Evolutionary conservation across 169 alveolate genomes (phyloP).

Genomic region (Perkinsus chesapeaki): DNA sequence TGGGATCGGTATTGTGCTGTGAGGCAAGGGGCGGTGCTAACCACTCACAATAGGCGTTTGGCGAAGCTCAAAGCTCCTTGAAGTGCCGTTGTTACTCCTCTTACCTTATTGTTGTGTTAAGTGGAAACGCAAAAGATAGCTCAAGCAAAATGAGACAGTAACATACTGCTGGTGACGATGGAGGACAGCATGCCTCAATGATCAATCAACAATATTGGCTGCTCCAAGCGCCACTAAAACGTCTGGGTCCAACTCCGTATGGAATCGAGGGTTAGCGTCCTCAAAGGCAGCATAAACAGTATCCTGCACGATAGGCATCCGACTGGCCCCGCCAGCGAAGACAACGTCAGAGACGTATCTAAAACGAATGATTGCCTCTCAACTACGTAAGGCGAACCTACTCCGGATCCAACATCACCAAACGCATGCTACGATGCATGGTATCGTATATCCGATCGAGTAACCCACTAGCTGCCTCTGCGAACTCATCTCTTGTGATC

Average conservation of each 20-base stretch:
- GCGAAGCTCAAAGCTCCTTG: background rate
- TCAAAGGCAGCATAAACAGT: background rate
- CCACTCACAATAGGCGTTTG: background rate
- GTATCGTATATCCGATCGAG: background rate
- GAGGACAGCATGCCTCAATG: background rate
- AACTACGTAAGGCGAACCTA: background rate
- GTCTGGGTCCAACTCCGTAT: background rate
- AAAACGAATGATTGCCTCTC: background rate
- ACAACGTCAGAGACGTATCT: background rate
- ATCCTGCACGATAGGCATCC: background rate
- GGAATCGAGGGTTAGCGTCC: background rate
- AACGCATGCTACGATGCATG: background rate
- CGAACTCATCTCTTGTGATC: background rate
- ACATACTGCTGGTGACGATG: background rate
- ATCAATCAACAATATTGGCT: background rate
- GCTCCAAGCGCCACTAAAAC: background rate
- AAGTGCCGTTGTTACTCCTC: background rate
- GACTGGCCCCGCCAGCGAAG: background rate
- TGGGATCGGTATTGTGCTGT: background rate
- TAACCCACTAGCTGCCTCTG: background rate
- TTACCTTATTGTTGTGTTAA: too few species aligned
- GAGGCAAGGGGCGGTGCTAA: background rate
- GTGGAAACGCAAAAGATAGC: too few species aligned
- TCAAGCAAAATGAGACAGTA: too few species aligned
- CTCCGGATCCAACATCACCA: background rate